phyloP scores from a whole-genome alignment of 371 early-diverging fungal species.

The Homolaphlyctis polyrhiza region DNA sequence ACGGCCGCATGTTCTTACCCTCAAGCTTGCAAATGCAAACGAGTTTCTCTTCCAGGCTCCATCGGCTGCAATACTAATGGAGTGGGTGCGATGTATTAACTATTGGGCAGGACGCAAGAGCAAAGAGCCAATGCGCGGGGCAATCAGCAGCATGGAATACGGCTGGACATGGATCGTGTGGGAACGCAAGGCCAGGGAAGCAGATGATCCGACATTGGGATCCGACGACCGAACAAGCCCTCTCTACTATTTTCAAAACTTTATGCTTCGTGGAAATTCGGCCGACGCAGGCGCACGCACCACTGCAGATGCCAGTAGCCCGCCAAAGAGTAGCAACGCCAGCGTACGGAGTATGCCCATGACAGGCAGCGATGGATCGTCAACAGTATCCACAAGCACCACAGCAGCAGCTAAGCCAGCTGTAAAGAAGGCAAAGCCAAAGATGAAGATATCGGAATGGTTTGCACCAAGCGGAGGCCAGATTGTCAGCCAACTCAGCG shows the following conservation, averaged over 20 bases:
- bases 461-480: background rate
- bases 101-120: conserved; percentile 87
- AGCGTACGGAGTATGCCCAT: background rate
- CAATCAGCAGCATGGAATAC: conserved; percentile 79
- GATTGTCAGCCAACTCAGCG: conserved; percentile 1
- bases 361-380: background rate
- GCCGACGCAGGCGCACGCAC: background rate
- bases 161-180: conserved; percentile 72
- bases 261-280: background rate
- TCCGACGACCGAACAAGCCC: background rate
- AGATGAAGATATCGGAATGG: background rate
- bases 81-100: conserved; percentile 82
- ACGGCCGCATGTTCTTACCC: conserved; percentile 76
- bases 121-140: conserved; percentile 80
- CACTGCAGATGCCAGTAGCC: too few species aligned
- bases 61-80: conserved; percentile 57
- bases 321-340: background rate
- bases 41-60: conserved; percentile 79
- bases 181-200: conserved; percentile 13
- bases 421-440: background rate
- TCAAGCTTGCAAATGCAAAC: conserved; percentile 72
- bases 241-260: conserved; percentile 2
- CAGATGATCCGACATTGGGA: background rate
- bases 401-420: background rate
- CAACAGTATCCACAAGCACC: background rate